Base-by-base conservation (phyloP, 1,284 basidiomycete genomes). In the Phlebopus sp. region DNA sequence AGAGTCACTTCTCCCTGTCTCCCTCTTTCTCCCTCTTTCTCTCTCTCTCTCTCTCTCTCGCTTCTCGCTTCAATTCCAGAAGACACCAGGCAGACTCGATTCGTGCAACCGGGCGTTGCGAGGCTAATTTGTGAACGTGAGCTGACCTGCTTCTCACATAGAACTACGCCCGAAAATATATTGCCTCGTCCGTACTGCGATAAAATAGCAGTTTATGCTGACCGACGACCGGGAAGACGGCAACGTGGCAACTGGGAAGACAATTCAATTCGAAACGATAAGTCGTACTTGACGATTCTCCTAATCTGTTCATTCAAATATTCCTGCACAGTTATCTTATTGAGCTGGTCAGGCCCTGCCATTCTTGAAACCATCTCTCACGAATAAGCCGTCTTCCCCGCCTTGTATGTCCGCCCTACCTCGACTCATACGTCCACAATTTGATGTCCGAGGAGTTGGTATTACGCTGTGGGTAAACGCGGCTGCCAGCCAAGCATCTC, bases 381-480 rank as follows among this genome's bases (percentile, higher is more conserved):
- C 55, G 50, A 59, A 51, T 44, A 51, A 49, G 46, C 17, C 35
- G 27, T 29, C 40, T 41, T 31, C 58, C 36, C 41, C 53, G 35
- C 46, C 50, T 50, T 56, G 50, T 55, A 55, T 49, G 31, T 42
- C 29, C 29, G 30, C n/a, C 11, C 18, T 36, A 14, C 29, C 36
- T 37, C 42, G 31, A 36, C 19, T 42, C 15, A 25, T 50, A 11
- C 25, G 34, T 41, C 37, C 34, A 47, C 50, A 43, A 50, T 35
- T 35, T 35, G 49, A 64, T 57, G 59, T 60, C 62, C 59, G 59
- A 60, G 59, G 59, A 60, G 50, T 51, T 53, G 15, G 36, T 51
- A 50, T 44, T 42, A 48, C 3, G 14, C 11, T n/a, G 14, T 37
- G 37, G 18, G 34, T 23, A 29, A 44, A 47, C 35, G 31, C 35